Evolutionary conservation across 768 basidiomycete species (phyloP).

Genomic region (Tulasnella sp.): DNA sequence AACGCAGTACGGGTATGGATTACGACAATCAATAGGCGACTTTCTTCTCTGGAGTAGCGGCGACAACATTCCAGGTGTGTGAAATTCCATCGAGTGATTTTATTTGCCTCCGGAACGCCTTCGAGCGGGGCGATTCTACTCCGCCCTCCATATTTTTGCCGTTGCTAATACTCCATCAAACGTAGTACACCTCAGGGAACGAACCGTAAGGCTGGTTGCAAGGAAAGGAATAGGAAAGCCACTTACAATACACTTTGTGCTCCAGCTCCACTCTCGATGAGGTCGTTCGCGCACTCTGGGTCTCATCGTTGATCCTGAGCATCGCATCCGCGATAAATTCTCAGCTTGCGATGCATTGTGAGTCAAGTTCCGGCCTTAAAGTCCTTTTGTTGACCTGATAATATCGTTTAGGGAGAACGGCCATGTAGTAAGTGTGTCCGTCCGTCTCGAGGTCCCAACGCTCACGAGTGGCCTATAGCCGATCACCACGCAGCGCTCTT

Average conservation of each 20-base stretch:
- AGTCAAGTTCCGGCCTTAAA: neutral
- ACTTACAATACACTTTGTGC: neutral
- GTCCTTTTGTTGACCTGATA: neutral
- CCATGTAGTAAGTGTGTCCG: slow-evolving; percentile 27
- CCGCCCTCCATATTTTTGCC: too few relatives aligned
- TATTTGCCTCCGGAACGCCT: neutral
- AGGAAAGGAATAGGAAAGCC: neutral
- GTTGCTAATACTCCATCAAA: neutral
- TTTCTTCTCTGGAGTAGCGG: slow-evolving; percentile 15
- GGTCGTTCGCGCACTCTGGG: slow-evolving; percentile 29
- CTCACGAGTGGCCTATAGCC: slow-evolving; percentile 9
- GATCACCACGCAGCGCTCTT: slow-evolving; percentile 26
- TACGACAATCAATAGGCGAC: neutral
- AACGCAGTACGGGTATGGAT: neutral
- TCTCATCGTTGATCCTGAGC: slow-evolving; percentile 28
- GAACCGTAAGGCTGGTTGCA: neutral
- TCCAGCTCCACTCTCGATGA: neutral
- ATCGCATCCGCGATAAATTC: slow-evolving; percentile 31
- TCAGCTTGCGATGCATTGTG: slow-evolving; percentile 29
- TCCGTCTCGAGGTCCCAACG: neutral
- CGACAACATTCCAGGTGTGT: slow-evolving; percentile 8
- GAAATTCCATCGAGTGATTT: neutral
- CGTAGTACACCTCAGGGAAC: neutral
- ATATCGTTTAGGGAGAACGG: slow-evolving; percentile 16
- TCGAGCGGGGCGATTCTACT: too few relatives aligned